Conservation (phyloP, 768 basidiomycete genomes). For the Lentinula guzmanii region DNA sequence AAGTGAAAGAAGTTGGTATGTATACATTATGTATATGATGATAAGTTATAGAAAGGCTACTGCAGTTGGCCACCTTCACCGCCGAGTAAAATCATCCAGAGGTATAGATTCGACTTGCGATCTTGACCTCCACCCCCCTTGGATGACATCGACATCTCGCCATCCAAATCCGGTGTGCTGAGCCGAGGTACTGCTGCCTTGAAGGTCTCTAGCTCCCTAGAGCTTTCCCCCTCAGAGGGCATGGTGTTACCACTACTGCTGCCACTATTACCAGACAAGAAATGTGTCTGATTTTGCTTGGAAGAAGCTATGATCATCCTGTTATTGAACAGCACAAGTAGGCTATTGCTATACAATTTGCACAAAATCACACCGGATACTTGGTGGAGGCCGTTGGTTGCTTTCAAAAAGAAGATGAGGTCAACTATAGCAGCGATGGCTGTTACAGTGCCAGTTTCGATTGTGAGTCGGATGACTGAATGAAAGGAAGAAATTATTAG, state of each 20-base stretch:
- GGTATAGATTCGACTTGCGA: not conserved
- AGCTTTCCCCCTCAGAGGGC: not conserved
- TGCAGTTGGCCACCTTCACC: not conserved
- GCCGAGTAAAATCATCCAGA: not conserved
- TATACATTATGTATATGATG: not conserved
- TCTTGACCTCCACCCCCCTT: not conserved
- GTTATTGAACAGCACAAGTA: not conserved
- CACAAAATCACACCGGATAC: not conserved
- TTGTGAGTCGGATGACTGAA: constrained; percentile 11
- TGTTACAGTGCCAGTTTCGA: constrained; percentile 10
- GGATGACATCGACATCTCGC: not conserved
- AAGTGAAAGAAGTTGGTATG: no score
- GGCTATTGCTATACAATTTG: not conserved
- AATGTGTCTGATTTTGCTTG: not conserved
- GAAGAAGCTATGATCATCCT: not conserved
- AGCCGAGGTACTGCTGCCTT: not conserved
- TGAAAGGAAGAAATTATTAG: not conserved
- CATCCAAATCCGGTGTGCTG: not conserved
- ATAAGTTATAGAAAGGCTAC: not conserved
- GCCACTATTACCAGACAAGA: not conserved
- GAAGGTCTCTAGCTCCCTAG: not conserved
- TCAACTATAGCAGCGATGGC: constrained; percentile 11
- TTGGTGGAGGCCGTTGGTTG: not conserved
- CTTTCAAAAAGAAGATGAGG: constrained; percentile 9
- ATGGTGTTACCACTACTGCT: not conserved